phyloP scores from a whole-genome alignment of 108 stramenopile genomes.

The Nitzschia putrida region DNA sequence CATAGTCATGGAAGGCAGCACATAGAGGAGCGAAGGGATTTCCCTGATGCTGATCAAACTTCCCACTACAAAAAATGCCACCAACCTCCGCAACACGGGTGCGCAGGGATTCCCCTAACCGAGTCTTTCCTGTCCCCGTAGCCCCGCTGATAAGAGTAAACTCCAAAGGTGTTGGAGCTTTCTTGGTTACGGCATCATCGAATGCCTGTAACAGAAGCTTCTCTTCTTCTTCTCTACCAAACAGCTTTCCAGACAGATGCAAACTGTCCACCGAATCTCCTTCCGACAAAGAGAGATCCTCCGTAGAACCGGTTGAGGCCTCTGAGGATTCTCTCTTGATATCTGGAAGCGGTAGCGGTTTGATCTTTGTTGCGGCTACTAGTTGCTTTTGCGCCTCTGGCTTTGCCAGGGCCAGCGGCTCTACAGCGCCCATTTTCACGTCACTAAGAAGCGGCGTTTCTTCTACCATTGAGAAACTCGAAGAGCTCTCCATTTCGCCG shows the following conservation, averaged over 20 bases:
- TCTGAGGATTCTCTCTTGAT: slow-evolving; percentile 3
- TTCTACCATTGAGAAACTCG: slow-evolving; percentile 1
- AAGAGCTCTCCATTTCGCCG: neutral
- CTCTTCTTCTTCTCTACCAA: slow-evolving; percentile 24
- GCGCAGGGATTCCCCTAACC: slow-evolving; percentile 14
- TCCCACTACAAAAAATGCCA: slow-evolving; percentile 37
- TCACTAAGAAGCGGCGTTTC: slow-evolving; percentile 6
- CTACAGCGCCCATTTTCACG: slow-evolving; percentile 3
- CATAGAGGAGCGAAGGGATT: slow-evolving; percentile 15
- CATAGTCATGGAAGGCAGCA: slow-evolving; percentile 19
- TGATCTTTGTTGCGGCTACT: neutral
- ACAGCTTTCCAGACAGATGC: slow-evolving; percentile 4
- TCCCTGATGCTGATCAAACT: slow-evolving; percentile 34
- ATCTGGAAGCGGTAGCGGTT: neutral
- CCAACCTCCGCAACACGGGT: neutral
- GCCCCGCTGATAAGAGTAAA: slow-evolving; percentile 27
- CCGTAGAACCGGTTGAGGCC: neutral
- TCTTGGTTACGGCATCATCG: neutral
- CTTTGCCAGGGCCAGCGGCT: neutral
- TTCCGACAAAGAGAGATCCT: neutral
- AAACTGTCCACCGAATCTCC: slow-evolving; percentile 7
- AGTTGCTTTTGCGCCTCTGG: neutral
- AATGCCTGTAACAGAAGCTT: slow-evolving; percentile 3
- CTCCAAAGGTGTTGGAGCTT: slow-evolving; percentile 15
- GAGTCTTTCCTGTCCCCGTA: slow-evolving; percentile 34